A percentile compares a stretch with the other conserved stretches of the same genome.
phyloP scores from a whole-genome alignment of 805 yeast genomes.

The Monosporozyma aquatica region DNA sequence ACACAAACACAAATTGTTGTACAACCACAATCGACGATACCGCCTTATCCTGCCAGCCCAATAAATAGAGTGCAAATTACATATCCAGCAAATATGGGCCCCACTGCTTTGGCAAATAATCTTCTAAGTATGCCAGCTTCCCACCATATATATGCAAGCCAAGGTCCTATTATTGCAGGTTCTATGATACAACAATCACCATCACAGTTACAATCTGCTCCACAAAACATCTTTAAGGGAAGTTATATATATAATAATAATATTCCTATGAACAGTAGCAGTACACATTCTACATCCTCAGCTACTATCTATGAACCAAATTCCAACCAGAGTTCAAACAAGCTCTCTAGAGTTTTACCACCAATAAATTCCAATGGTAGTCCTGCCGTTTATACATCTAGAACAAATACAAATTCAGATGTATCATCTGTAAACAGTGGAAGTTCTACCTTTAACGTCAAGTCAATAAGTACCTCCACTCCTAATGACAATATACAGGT shows the following conservation, averaged over 20 bases:
- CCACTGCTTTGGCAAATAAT: neutral
- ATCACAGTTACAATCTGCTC: too few species aligned
- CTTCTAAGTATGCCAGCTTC: too few species aligned
- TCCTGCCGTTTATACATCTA: neutral
- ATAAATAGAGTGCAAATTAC: neutral
- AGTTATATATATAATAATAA: neutral
- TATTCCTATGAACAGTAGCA: neutral
- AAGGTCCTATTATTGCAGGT: too few species aligned
- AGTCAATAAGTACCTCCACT: neutral
- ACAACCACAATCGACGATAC: neutral
- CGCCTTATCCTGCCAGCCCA: neutral
- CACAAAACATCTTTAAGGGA: neutral
- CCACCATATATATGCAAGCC: too few species aligned
- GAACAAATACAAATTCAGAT: neutral
- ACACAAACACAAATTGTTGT: too few species aligned
- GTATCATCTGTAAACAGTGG: neutral
- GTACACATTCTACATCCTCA: neutral
- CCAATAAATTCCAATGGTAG: neutral
- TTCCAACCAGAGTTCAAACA: neutral
- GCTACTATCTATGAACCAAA: neutral
- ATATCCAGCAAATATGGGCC: neutral
- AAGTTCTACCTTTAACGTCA: neutral
- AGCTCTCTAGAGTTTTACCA: conserved; percentile 1
- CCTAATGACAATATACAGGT: neutral
- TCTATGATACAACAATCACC: too few species aligned